phyloP scores from a whole-genome alignment of 345 rosid genomes.

The Capsella bursapastoris region DNA sequence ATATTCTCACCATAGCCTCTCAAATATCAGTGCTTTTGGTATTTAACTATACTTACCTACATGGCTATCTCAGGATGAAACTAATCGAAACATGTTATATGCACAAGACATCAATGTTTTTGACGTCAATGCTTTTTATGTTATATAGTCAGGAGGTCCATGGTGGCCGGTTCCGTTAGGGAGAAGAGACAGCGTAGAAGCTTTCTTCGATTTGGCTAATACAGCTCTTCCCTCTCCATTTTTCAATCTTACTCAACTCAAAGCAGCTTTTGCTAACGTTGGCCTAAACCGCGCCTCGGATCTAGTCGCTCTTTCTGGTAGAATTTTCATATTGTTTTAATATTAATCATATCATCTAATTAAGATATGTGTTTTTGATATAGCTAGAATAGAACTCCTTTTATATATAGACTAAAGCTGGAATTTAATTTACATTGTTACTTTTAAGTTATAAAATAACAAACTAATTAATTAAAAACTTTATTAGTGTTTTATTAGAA shows the following conservation, averaged over 20 bases:
- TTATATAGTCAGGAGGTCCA: conserved; percentile 48
- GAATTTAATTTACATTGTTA: not conserved
- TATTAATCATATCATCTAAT: not conserved
- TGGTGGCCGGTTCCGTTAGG: conserved; percentile 45
- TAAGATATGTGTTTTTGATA: not conserved
- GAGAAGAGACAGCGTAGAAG: conserved; percentile 46
- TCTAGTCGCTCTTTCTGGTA: conserved; percentile 53
- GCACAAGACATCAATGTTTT: not conserved
- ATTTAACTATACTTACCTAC: not conserved
- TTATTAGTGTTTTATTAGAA: too few relatives aligned
- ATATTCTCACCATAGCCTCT: conserved; percentile 54
- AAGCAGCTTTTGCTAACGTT: conserved; percentile 28
- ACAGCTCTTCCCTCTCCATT: conserved; percentile 44
- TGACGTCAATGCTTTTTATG: not conserved
- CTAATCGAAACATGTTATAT: not conserved
- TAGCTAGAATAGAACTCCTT: not conserved
- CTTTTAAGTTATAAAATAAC: too few relatives aligned
- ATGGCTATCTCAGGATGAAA: not conserved
- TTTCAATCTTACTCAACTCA: conserved; percentile 31
- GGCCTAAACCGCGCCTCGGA: conserved; percentile 42
- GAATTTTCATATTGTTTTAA: not conserved
- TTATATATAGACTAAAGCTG: not conserved
- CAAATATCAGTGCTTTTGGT: conserved; percentile 50
- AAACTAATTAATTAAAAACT: too few relatives aligned
- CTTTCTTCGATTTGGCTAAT: conserved; percentile 42